Evolutionary conservation across 352 stramenopile species (phyloP), one percentile per base, ranked within the genome.

Genomic region (Thraustochytrium sp.): DNA sequence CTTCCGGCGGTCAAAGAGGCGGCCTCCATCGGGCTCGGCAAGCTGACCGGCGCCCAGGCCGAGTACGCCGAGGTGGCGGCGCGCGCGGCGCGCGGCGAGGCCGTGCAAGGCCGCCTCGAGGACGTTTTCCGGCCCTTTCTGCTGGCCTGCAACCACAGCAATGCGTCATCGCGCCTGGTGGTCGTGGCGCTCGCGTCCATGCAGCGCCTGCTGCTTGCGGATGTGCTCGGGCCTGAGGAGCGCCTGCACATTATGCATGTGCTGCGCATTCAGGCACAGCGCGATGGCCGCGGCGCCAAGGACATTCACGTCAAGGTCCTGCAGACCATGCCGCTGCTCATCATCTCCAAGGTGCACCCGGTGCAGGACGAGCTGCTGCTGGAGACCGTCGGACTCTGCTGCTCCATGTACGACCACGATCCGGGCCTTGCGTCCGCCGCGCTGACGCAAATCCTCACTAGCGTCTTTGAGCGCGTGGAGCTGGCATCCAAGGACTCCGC

Each of bases 61-160:
- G 89, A 96, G 87, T 99, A 98, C 86, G 95, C 91, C 78, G 88
- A 90, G 87, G 88, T 92, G 87, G 87, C 92, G 89, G 87, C 95
- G 88, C 82, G 88, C 90, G 31, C 88, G 93, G 77, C 87, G 86
- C 37, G 88, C 90, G n/a, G 93, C 92, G 9, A 93, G 95, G 44
- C 94, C 93, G 0, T 94, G 93, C 31, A 95, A 97, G 51, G 86
- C 90, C 42, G 85, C 97, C 95, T 91, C 77, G 94, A 98, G 86
- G 94, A 96, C 85, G 89, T 99, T 46, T 87, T 99, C 72, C 92
- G 95, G 82, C 96, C 96, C 0, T 99, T 99, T 86, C 86, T 99
- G 38, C 87, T 99, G 56, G 94, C 94, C 42, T 97, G 94, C 76
- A 98, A 98, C 89, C 96, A 99, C 92, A 93, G 94, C 46, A 97